Base-by-base conservation (phyloP, 2,329 filamentous ascomycete species). In the Ascochyta clinopodiicola region DNA sequence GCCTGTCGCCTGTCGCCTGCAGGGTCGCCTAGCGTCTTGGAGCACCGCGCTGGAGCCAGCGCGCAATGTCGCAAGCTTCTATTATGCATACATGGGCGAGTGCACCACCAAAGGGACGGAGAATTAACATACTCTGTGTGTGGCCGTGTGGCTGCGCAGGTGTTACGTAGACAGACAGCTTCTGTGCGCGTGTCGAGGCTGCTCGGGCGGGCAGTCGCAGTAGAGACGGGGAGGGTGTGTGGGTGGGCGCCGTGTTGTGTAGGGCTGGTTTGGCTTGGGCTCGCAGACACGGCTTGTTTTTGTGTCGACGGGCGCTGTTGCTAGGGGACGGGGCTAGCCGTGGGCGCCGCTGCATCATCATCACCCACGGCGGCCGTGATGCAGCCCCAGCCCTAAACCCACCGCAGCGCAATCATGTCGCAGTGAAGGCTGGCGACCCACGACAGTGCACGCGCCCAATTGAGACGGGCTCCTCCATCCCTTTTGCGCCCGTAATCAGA, bases 261-360 rank as follows among this genome's bases (percentile, higher is more conserved):
- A 42, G 35, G 39, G 44, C 43, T 32, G 42, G 35, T 12, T 13
- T 32, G 22, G 43, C 37, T 48, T 51, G 53, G 46, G 52, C 52
- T 44, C 42, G 50, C 50, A 31, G 35, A 46, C 22, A 36, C 21
- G 34, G 40, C 22, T 47, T 51, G 53, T 57, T 51, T 45, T 51
- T 51, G 48, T 51, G 53, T 57, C 47, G 38, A 38, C 44, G 36
- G 51, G 48, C 36, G 51, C 40, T 44, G 42, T 43, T 44, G 42
- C 43, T 51, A 47, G 47, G 36, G 37, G 43, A 51, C 35, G 19
- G 19, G 19, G 50, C 36, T 29, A 43, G n/a, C 29, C 19, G 32
- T 51, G 31, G 22, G 34, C 15, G 27, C 34, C 22, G 31, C 49
- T 39, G 40, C 49, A 45, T 40, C 49, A 45, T 40, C 49, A 44